A percentile compares a stretch with the other conserved stretches of the same genome.
Conservation (phyloP, 2,329 filamentous ascomycete genomes). For the Xylariaceae sp. region DNA sequence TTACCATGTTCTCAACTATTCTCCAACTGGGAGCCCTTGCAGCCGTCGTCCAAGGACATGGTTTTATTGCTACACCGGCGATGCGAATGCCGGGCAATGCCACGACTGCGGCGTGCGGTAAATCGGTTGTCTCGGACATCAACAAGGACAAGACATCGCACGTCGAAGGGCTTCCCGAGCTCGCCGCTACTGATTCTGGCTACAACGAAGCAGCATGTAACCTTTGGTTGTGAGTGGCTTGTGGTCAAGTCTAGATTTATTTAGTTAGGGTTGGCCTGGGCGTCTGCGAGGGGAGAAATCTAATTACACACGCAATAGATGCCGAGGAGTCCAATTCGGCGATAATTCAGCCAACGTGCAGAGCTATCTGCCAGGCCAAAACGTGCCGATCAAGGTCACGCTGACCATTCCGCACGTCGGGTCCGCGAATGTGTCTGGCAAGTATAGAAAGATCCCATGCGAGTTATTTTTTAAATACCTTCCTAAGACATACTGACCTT, state of each 20-base stretch:
- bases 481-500: too few relatives aligned
- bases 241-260: too few relatives aligned
- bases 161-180: constrained; percentile 32
- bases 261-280: too few relatives aligned
- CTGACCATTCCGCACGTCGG: constrained; percentile 48
- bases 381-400: constrained; percentile 40
- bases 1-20: constrained; percentile 22
- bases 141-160: constrained; percentile 29
- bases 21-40: constrained; percentile 22
- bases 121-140: constrained; percentile 25
- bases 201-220: constrained; percentile 30
- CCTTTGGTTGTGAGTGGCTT: constrained; percentile 33
- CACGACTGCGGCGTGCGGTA: constrained; percentile 25
- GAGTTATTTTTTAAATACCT: too few relatives aligned
- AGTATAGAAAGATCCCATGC: too few relatives aligned
- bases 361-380: constrained; percentile 40
- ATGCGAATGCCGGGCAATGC: constrained; percentile 25
- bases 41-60: constrained; percentile 25
- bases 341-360: constrained; percentile 40
- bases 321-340: constrained; percentile 39
- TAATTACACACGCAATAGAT: too few relatives aligned
- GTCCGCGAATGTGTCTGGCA: constrained; percentile 47
- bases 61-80: constrained; percentile 25
- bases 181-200: constrained; percentile 24
- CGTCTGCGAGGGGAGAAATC: too few relatives aligned